Base-by-base conservation (phyloP, 345 rosid species). In the Populus simonii region DNA sequence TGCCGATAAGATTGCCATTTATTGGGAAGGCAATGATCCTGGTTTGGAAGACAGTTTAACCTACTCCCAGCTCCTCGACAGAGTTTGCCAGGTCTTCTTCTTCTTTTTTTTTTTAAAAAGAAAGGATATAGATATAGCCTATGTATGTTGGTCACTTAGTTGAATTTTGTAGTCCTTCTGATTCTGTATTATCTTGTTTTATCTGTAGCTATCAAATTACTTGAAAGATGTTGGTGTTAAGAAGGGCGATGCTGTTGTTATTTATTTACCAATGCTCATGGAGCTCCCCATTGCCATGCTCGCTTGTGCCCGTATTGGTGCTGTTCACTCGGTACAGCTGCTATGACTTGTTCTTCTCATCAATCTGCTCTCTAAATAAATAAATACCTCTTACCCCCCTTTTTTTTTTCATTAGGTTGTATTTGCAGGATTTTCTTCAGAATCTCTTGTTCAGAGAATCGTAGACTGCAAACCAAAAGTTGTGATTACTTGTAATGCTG, bases 271-370 rank as follows among this genome's bases (percentile, higher is more conserved):
- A 53, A 93, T 96, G 98, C 84, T 96, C 51, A 89, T 92, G 98
- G 98, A 93, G 76, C 99, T 96, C 76, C 98, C 98, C 18, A 90
- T 96, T 27, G 81, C 99, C 27, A 93, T 96, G 98, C 98, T 96
- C 78, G 98, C 99, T 3, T 93, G 98, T 81, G 98, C 99, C 18
- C 90, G 99, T 27, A 93, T 96, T 47, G 99, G 99, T 68, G 98
- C 99, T 66, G 94, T 96, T 79, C 99, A 96, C 87, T 96, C 99
- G 92, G 99, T 96, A 91, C n/a, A 38, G 27, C 45, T 77, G 55
- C 67, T 33, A 13, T 7, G 33, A 4, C 33, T 45, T 27, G 35
- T 20, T 67, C 31, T 25, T 45, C 41, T n/a, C 16, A 23, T 22
- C 17, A 20, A 17, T 35, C 22, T 16, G 22, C 7, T 62, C 41